Percentiles rank a stretch among this genome's conserved stretches.
Evolutionary conservation across 257 asterid genomes (phyloP).

Genomic region (Primulina huaijiensis): DNA sequence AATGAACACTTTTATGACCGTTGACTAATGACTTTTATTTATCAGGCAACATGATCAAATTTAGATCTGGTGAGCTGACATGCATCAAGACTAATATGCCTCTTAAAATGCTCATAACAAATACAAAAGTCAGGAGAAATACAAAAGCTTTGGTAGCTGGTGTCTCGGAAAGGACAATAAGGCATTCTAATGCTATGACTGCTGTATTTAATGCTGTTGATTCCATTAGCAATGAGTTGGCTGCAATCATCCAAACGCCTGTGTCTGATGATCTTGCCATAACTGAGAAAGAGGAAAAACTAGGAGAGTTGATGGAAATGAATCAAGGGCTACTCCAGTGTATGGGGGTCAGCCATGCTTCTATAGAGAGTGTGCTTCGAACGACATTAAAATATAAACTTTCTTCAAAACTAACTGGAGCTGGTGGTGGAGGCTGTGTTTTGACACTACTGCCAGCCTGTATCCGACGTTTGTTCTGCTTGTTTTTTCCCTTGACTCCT

Average conservation of each 20-base stretch:
- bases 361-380: constrained; percentile 77
- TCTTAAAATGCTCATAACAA: constrained; percentile 86
- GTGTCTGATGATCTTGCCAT: constrained; percentile 78
- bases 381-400: constrained; percentile 75
- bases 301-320: constrained; percentile 89
- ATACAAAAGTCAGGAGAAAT: constrained; percentile 89
- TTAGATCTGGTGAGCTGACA: constrained; percentile 74
- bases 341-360: constrained; percentile 94
- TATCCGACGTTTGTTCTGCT: constrained; percentile 46
- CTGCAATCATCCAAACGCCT: constrained; percentile 75
- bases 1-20: constrained; percentile 17
- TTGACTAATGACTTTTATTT: constrained; percentile 20
- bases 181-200: constrained; percentile 78
- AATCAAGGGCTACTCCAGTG: constrained; percentile 91
- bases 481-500: constrained; percentile 17
- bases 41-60: constrained; percentile 91
- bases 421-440: constrained; percentile 99
- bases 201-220: constrained; percentile 82
- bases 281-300: constrained; percentile 86
- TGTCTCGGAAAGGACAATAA: constrained; percentile 73
- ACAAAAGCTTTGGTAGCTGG: constrained; percentile 81
- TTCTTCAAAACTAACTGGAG: constrained; percentile 87
- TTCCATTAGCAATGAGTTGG: constrained; percentile 80
- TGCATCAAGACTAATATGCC: constrained; percentile 90
- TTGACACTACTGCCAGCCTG: constrained; percentile 82